Base-by-base conservation (phyloP, 1,284 basidiomycete genomes). In the Moesziomyces sp. region DNA sequence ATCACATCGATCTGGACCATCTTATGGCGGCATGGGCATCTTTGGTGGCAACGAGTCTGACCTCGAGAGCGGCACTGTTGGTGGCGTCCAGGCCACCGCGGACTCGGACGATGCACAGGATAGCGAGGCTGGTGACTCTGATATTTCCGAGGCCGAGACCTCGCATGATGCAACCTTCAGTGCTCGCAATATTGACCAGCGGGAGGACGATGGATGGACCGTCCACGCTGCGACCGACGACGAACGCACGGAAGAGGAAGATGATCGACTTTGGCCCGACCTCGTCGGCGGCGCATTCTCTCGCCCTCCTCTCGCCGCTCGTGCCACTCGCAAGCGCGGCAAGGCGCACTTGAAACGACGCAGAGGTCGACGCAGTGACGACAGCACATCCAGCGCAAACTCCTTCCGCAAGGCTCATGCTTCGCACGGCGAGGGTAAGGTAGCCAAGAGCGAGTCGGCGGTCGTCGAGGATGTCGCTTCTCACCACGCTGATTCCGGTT, bases 31-130 rank as follows among this genome's bases (percentile, higher is more conserved):
- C 8, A 73, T 67, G 56, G 59, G 74, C 2, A 67, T 78, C 26
- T 61, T 79, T n/a, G 77, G 79, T 7, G 56, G 58, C 13, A 73
- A 74, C 42, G 79, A 80, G 42, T 69, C 64, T 0, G 76, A 73
- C 11, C 52, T 72, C 21, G 72, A 79, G 24, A 74, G 70, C 21
- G 77, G 77, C 33, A 71, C 77, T 3, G 59, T 75, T 5, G 74
- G 74, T n/a, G 77, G 77, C 21, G 65, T 80, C 1, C 60, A 59
- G 18, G 76, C 79, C 38, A 58, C 52, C 18, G 56, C 44, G 8
- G 70, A 76, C n/a, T 64, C 65, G 2, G 69, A 74, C 13, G 70
- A 76, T 9, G 60, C 64, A n/a, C 40, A 60, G n/a, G 56, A 52
- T 1, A 42, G 52, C 14, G 53, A 43, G 14, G 23, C 26, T 1